Percentiles rank a stretch among this genome's conserved stretches.
These are phyloP conservation scores for Gaeumannomyces sp. DNA, from an alignment of 2,329 filamentous ascomycete species.

Conservation along the genomic window DNA sequence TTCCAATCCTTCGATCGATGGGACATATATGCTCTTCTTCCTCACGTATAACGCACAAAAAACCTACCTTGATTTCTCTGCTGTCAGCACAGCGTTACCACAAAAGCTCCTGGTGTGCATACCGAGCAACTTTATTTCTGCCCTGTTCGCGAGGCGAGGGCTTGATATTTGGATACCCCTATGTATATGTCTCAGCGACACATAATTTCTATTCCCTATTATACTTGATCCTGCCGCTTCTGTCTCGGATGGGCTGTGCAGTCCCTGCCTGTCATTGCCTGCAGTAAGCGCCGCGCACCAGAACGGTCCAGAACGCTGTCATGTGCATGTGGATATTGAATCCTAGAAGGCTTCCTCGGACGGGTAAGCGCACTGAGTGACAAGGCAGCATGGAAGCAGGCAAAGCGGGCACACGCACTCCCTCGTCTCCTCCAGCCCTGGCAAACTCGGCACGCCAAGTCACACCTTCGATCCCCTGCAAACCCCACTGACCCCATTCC, in stretches of 20 bases:
- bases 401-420: not conserved
- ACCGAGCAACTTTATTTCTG: not conserved
- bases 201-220: conserved; percentile 1
- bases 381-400: not conserved
- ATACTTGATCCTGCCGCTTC: not conserved
- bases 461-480: not conserved
- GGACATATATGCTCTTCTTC: not conserved
- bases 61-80: not conserved
- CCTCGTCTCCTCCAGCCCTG: not conserved
- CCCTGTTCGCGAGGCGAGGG: not conserved
- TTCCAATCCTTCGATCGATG: not conserved
- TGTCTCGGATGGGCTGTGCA: not conserved
- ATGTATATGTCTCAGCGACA: not conserved
- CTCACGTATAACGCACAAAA: no score
- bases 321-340: no score
- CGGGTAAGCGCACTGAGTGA: not conserved
- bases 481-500: not conserved
- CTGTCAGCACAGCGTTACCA: not conserved
- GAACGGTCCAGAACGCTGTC: no score
- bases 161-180: not conserved
- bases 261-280: not conserved
- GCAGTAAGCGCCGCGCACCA: not conserved
- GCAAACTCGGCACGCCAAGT: not conserved
- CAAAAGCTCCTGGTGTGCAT: not conserved
- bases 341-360: not conserved